Evolutionary conservation across 2,329 filamentous ascomycete genomes (phyloP).

Genomic region (Cladobotryum mycophilum): DNA sequence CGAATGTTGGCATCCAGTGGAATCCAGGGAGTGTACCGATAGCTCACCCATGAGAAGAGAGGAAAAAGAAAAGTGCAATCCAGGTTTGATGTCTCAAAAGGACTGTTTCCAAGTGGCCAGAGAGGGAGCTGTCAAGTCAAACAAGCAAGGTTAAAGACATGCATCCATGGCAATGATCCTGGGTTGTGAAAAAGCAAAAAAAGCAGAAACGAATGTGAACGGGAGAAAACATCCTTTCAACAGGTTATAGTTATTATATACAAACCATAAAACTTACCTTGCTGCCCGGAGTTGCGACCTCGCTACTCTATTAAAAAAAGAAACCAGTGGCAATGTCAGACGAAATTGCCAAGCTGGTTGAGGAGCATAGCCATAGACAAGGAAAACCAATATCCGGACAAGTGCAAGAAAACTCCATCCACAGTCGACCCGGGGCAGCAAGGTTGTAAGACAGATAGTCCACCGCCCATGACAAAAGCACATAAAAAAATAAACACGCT

Average conservation of each 20-base stretch:
- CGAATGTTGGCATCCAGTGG: too few species aligned
- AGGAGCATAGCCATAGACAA: slow-evolving; percentile 13
- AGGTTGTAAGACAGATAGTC: slow-evolving; percentile 19
- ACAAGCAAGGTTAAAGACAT: neutral
- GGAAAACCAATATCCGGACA: slow-evolving; percentile 24
- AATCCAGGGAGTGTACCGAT: neutral
- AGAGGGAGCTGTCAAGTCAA: neutral
- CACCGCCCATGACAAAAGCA: slow-evolving; percentile 9
- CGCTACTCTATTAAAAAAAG: slow-evolving; percentile 22
- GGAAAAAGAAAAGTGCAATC: neutral
- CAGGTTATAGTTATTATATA: slow-evolving; percentile 41
- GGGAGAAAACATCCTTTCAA: slow-evolving; percentile 9
- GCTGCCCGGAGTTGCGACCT: slow-evolving; percentile 42
- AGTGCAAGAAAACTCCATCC: slow-evolving; percentile 23
- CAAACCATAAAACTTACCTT: slow-evolving; percentile 47
- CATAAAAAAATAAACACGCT: slow-evolving; percentile 15
- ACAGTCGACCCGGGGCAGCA: slow-evolving; percentile 31
- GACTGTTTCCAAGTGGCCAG: neutral
- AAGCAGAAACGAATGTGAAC: neutral
- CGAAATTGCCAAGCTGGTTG: slow-evolving; percentile 15
- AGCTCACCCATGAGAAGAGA: neutral
- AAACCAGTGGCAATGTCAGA: slow-evolving; percentile 10
- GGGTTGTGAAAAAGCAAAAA: neutral
- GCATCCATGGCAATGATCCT: neutral
- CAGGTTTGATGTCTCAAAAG: too few species aligned